A percentile compares a stretch with the other conserved stretches of the same genome.
phyloP scores from a whole-genome alignment of 2,329 filamentous ascomycete genomes.

The Colletotrichum tofieldiae region DNA sequence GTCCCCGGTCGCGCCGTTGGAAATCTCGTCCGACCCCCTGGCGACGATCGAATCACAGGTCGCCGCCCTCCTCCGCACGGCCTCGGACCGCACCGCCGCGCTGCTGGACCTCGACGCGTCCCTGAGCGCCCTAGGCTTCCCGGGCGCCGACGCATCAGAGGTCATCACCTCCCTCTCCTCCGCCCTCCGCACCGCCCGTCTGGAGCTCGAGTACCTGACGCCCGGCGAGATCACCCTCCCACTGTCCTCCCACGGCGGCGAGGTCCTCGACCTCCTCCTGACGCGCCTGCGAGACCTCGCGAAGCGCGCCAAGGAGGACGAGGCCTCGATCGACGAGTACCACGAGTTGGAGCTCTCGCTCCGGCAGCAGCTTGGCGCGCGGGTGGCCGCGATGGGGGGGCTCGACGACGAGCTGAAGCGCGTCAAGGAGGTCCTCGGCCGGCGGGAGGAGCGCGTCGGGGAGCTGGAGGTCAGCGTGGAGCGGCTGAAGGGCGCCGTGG shows the following conservation, averaged over 20 bases:
- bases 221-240: slow-evolving; percentile 72
- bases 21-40: slow-evolving; percentile 35
- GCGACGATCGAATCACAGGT: slow-evolving; percentile 60
- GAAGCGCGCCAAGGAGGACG: slow-evolving; percentile 62
- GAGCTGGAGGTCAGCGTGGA: slow-evolving; percentile 67
- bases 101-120: slow-evolving; percentile 62
- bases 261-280: slow-evolving; percentile 71
- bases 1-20: slow-evolving; percentile 47
- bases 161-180: slow-evolving; percentile 63
- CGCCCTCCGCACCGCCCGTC: slow-evolving; percentile 69
- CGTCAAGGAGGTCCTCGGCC: slow-evolving; percentile 52
- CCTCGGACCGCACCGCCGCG: slow-evolving; percentile 65
- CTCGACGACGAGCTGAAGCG: slow-evolving; percentile 60
- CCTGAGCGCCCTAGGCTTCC: slow-evolving; percentile 67
- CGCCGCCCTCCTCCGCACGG: slow-evolving; percentile 58
- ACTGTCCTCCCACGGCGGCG: slow-evolving; percentile 66
- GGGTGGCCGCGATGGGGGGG: slow-evolving; percentile 66
- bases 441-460: slow-evolving; percentile 57
- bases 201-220: slow-evolving; percentile 75
- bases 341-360: slow-evolving; percentile 70
- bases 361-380: slow-evolving; percentile 69
- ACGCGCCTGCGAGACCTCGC: slow-evolving; percentile 65
- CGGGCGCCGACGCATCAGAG: slow-evolving; percentile 62
- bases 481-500: slow-evolving; percentile 66
- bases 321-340: slow-evolving; percentile 73